phyloP scores from a whole-genome alignment of 441 rosid species.

The Jatropha multifida region DNA sequence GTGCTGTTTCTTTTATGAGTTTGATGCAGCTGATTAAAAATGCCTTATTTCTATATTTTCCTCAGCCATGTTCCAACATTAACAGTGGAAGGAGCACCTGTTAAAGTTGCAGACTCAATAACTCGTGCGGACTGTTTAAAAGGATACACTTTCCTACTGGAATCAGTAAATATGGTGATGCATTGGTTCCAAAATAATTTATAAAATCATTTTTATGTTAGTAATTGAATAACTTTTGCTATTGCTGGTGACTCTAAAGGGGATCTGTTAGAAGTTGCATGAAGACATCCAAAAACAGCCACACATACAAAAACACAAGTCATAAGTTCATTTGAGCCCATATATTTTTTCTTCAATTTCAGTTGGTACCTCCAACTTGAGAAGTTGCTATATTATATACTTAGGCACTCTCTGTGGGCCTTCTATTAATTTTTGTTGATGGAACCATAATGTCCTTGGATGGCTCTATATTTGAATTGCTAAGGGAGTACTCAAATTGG shows the following conservation, averaged over 20 bases:
- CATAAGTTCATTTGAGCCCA: background rate
- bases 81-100: slow-evolving; percentile 54
- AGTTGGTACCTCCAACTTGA: background rate
- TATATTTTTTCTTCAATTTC: background rate
- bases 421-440: background rate
- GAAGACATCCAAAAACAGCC: background rate
- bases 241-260: background rate
- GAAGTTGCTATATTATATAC: background rate
- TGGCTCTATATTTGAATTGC: background rate
- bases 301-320: background rate
- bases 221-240: background rate
- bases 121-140: slow-evolving; percentile 65
- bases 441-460: background rate
- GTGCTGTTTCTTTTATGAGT: slow-evolving; percentile 9
- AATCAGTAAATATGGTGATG: slow-evolving; percentile 51
- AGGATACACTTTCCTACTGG: slow-evolving; percentile 71
- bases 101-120: slow-evolving; percentile 59
- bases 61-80: slow-evolving; percentile 59
- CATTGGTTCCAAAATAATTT: background rate
- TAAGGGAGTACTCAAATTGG: too few relatives aligned
- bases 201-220: background rate
- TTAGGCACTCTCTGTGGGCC: background rate
- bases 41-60: slow-evolving; percentile 1
- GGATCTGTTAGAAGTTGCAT: background rate
- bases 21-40: slow-evolving; percentile 8